phyloP scores from a whole-genome alignment of 345 rosid species.

The Excoecaria cochinchinensis region DNA sequence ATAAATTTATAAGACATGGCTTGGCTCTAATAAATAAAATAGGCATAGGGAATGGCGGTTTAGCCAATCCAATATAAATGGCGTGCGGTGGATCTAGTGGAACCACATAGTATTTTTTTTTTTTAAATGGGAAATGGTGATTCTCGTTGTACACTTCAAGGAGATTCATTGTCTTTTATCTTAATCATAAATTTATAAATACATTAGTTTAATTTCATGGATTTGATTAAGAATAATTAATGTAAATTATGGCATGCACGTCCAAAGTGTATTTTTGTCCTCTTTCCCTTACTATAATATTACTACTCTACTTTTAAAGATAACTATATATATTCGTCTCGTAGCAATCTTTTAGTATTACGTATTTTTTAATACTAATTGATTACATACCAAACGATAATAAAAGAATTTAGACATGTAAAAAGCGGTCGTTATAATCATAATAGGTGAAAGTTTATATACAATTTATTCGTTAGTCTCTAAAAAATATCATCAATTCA shows the following conservation, averaged over 20 bases:
- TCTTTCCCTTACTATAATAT: not conserved
- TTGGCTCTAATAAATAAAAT: not conserved
- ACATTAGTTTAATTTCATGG: not conserved
- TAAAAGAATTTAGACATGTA: no score
- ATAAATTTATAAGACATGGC: not conserved
- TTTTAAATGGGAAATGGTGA: not conserved
- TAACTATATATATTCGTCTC: no score
- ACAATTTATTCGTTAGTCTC: no score
- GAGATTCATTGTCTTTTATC: conserved; percentile 1
- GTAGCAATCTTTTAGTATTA: no score
- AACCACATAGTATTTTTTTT: not conserved
- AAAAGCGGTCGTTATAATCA: no score
- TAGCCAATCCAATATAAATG: not conserved
- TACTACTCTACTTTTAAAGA: no score
- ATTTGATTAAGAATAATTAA: not conserved
- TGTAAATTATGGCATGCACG: not conserved
- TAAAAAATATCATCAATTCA: no score
- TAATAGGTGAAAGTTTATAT: no score
- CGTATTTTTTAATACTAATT: no score
- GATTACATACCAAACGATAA: no score
- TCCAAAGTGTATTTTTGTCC: not conserved
- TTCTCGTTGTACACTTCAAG: conserved; percentile 9
- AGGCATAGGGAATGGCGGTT: not conserved
- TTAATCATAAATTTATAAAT: not conserved
- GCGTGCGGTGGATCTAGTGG: conserved; percentile 8